Evolutionary conservation across 805 yeast species (phyloP).

Genomic region (Yarrowia sp.): DNA sequence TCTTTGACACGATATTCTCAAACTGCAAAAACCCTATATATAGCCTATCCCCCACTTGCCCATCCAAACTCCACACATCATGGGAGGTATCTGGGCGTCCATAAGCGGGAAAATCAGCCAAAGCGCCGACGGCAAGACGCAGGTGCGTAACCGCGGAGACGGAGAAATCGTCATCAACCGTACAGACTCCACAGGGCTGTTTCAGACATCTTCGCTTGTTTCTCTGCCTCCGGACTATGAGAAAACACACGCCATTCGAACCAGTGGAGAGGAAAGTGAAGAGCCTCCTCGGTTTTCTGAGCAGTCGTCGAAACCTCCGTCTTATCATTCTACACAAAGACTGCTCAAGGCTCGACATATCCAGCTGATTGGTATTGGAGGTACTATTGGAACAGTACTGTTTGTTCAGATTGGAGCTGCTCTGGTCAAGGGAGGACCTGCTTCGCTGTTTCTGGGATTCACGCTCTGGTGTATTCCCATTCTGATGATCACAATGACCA

Average conservation of each 20-base stretch:
- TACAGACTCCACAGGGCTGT: neutral
- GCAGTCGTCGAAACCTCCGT: constrained; percentile 15
- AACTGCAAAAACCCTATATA: neutral
- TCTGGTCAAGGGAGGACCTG: constrained; percentile 62
- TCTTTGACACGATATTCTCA: neutral
- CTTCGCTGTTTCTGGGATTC: constrained; percentile 56
- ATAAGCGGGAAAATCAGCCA: neutral
- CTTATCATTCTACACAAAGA: constrained; percentile 21
- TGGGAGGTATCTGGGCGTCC: constrained; percentile 25
- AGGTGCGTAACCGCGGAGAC: constrained; percentile 26
- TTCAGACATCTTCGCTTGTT: constrained; percentile 2
- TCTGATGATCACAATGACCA: constrained; percentile 61
- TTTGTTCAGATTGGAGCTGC: constrained; percentile 75
- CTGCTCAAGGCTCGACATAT: constrained; percentile 55
- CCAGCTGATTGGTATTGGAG: constrained; percentile 76
- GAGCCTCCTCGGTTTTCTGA: constrained; percentile 11
- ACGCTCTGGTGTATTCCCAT: constrained; percentile 69
- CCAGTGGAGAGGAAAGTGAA: constrained; percentile 5
- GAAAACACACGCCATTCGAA: neutral
- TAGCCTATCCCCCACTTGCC: neutral
- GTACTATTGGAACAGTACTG: constrained; percentile 79
- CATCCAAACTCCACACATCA: neutral
- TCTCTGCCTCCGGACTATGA: constrained; percentile 25
- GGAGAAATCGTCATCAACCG: constrained; percentile 15
- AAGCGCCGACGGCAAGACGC: neutral